A percentile compares a stretch with the other conserved stretches of the same genome.
phyloP scores from a whole-genome alignment of 169 alveolate genomes.

The Eimeria praecox region DNA sequence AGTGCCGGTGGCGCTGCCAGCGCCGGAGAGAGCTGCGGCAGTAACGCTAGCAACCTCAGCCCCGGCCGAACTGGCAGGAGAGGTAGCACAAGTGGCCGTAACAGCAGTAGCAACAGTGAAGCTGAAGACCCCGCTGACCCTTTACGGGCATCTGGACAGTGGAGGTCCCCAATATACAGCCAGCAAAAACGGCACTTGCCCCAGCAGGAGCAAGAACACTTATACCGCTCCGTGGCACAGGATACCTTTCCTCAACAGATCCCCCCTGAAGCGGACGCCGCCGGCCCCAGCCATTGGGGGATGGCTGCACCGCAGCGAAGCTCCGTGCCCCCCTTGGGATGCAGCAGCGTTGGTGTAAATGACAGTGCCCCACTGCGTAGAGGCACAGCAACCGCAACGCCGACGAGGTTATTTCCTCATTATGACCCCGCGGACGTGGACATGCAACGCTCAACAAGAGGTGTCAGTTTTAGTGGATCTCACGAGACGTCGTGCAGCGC shows the following conservation, averaged over 20 bases:
- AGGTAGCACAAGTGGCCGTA: constrained; percentile 44
- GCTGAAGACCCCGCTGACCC: constrained; percentile 15
- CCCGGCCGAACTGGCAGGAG: constrained; percentile 2
- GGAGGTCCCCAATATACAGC: constrained; percentile 14
- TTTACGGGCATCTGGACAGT: constrained; percentile 34
- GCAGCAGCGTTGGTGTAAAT: constrained; percentile 37
- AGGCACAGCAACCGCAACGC: constrained; percentile 56
- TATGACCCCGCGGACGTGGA: constrained; percentile 40
- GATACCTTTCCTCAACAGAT: neutral
- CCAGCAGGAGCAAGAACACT: constrained; percentile 23
- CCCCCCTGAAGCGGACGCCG: neutral
- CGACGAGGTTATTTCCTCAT: constrained; percentile 60
- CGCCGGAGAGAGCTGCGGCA: constrained; percentile 64
- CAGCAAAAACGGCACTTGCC: constrained; percentile 28
- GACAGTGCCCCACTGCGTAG: constrained; percentile 19
- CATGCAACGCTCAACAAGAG: constrained; percentile 17
- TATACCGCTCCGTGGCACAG: constrained; percentile 32
- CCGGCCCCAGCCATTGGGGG: constrained; percentile 21
- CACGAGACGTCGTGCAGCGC: constrained; percentile 12
- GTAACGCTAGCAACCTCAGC: constrained; percentile 36
- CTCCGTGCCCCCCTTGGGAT: constrained; percentile 48
- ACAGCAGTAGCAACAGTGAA: constrained; percentile 61
- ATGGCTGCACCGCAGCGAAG: constrained; percentile 59
- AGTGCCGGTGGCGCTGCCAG: constrained; percentile 46
- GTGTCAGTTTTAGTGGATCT: constrained; percentile 4